Evolutionary conservation across 2,329 filamentous ascomycete species (phyloP).

Genomic region (Thelonectria blattea): DNA sequence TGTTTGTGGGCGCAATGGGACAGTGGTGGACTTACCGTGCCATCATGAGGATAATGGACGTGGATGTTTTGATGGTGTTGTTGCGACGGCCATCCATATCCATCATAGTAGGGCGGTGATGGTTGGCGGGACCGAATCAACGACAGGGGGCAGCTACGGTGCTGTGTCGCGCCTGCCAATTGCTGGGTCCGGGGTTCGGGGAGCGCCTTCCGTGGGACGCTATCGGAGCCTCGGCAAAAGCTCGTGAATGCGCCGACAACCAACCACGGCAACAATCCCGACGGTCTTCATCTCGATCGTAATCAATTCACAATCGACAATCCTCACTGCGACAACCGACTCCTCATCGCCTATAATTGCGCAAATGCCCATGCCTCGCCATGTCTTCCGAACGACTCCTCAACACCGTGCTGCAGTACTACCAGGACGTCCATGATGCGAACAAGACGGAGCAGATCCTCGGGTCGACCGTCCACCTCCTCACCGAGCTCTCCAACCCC

Average conservation of each 20-base stretch:
- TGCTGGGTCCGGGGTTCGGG: conserved; percentile 8
- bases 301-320: not conserved
- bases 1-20: not conserved
- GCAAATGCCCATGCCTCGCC: conserved; percentile 22
- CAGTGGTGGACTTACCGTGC: conserved; percentile 26
- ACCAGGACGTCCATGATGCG: conserved; percentile 59
- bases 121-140: conserved; percentile 14
- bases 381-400: conserved; percentile 74
- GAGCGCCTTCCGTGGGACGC: conserved; percentile 29
- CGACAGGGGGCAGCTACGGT: conserved; percentile 13
- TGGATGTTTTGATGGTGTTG: conserved; percentile 16
- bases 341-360: not conserved
- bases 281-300: conserved; percentile 17
- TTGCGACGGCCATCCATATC: conserved; percentile 9
- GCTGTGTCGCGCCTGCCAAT: not conserved
- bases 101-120: conserved; percentile 18
- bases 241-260: conserved; percentile 30
- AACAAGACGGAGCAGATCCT: conserved; percentile 62
- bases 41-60: conserved; percentile 27
- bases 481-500: conserved; percentile 74
- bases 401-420: conserved; percentile 67
- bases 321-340: conserved; percentile 6
- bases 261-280: conserved; percentile 28
- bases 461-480: conserved; percentile 69
- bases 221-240: conserved; percentile 40